Conservation (phyloP, 495 filamentous ascomycete species). For the Bombardia bombarda region DNA sequence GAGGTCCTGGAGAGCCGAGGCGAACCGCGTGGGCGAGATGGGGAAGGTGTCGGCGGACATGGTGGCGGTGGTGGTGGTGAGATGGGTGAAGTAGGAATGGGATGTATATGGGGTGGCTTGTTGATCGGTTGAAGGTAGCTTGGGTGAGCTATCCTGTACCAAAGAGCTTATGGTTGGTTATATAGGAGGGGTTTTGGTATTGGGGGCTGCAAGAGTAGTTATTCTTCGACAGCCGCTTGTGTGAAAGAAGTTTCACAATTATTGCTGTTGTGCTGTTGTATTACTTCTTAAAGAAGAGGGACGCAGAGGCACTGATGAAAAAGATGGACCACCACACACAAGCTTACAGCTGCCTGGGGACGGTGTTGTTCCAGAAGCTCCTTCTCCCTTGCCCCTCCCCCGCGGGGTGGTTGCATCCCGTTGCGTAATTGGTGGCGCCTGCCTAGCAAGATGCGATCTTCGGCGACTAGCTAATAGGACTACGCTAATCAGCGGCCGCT, state of each 20-base stretch:
- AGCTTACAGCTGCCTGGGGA: background rate
- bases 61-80: background rate
- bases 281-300: no score
- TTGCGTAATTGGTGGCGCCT: no score
- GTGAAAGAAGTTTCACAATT: background rate
- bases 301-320: background rate
- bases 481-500: no score
- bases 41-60: conserved; percentile 46
- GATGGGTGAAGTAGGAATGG: background rate
- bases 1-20: conserved; percentile 64
- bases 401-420: no score
- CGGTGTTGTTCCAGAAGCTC: no score
- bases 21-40: conserved; percentile 56
- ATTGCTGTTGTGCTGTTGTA: no score
- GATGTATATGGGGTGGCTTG: background rate
- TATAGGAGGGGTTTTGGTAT: background rate
- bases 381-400: no score
- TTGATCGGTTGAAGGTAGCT: no score
- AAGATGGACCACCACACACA: background rate
- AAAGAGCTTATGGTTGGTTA: background rate
- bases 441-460: no score
- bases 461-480: no score
- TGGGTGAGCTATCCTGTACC: no score
- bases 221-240: background rate
- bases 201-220: no score